Percentiles rank a stretch among this genome's conserved stretches.
Conservation (phyloP, 345 rosid species). For the Nephelium lappaceum region DNA sequence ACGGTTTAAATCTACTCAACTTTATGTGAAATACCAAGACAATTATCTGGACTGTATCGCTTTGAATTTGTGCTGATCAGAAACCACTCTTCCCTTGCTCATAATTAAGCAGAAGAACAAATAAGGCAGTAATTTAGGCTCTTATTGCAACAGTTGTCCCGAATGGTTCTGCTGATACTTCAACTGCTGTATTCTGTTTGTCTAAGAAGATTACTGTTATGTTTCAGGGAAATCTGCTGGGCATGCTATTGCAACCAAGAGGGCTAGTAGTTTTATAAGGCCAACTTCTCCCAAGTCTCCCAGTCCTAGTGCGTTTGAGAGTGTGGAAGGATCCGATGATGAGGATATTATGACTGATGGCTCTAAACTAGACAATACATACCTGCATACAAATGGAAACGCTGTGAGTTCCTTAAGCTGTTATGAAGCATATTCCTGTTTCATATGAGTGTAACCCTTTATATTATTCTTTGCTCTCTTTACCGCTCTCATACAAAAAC, state of each 20-base stretch:
- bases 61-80: not conserved
- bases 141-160: not conserved
- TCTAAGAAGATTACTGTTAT: not conserved
- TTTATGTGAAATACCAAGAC: not conserved
- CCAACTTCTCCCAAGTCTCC: slow-evolving; percentile 96
- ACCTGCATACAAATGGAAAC: slow-evolving; percentile 68
- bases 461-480: not conserved
- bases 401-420: slow-evolving; percentile 59
- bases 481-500: not conserved
- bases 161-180: not conserved
- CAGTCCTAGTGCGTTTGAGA: slow-evolving; percentile 93
- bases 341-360: slow-evolving; percentile 75
- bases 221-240: slow-evolving; percentile 65
- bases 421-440: not conserved
- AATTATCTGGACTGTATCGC: not conserved
- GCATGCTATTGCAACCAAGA: slow-evolving; percentile 54
- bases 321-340: slow-evolving; percentile 90
- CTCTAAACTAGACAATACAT: slow-evolving; percentile 60
- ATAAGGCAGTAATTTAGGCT: not conserved
- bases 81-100: not conserved
- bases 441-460: not conserved
- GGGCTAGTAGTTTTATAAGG: slow-evolving; percentile 61
- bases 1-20: not conserved
- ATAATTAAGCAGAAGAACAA: not conserved
- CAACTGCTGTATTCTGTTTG: not conserved